phyloP scores from a whole-genome alignment of 257 asterid genomes.

The Nemophila menziesii region DNA sequence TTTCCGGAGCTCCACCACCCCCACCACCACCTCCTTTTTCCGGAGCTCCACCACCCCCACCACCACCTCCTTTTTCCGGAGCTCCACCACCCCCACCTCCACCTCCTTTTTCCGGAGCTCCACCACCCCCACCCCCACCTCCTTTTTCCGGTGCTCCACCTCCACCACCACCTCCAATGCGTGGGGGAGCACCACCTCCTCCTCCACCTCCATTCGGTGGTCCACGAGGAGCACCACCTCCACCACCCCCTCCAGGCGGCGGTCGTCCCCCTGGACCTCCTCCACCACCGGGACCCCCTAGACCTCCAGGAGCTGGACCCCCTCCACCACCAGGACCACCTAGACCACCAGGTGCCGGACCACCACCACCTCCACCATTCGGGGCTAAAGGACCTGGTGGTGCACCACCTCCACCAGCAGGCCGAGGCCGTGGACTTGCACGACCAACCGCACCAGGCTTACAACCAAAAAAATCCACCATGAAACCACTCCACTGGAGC shows the following conservation, averaged over 20 bases:
- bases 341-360: slow-evolving; percentile 36
- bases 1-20: slow-evolving; percentile 4
- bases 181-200: slow-evolving; percentile 21
- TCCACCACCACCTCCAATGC: slow-evolving; percentile 15
- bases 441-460: slow-evolving; percentile 45
- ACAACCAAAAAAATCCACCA: slow-evolving; percentile 60
- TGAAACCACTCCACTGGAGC: slow-evolving; percentile 98
- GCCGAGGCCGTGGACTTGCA: slow-evolving; percentile 60
- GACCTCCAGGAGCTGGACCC: slow-evolving; percentile 30
- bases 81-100: slow-evolving; percentile 22
- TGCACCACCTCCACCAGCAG: slow-evolving; percentile 46
- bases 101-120: slow-evolving; percentile 10
- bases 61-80: slow-evolving; percentile 13
- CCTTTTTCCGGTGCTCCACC: slow-evolving; percentile 14
- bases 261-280: slow-evolving; percentile 12
- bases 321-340: slow-evolving; percentile 38
- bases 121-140: slow-evolving; percentile 9
- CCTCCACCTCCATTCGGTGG: slow-evolving; percentile 13
- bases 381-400: slow-evolving; percentile 64
- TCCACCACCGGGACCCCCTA: slow-evolving; percentile 24
- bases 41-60: slow-evolving; percentile 25
- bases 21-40: slow-evolving; percentile 10
- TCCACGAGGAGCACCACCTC: slow-evolving; percentile 11
- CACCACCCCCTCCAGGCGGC: slow-evolving; percentile 17
- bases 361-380: slow-evolving; percentile 37